Conservation (phyloP, 2,329 filamentous ascomycete genomes). For the Apiospora pterosperma region DNA sequence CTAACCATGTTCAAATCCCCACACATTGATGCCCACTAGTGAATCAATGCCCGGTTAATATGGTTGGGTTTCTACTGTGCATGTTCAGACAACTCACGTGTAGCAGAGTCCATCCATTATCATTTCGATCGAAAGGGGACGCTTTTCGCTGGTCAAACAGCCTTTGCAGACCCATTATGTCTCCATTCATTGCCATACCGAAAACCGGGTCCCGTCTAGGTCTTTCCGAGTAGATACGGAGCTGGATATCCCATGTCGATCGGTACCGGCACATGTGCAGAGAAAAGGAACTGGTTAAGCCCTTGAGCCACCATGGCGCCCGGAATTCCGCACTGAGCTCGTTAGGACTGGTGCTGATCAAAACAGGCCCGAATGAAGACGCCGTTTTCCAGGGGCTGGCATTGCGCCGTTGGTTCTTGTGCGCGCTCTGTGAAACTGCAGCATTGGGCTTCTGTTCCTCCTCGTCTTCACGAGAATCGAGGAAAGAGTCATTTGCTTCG, state of each 20-base stretch:
- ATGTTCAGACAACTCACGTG: neutral
- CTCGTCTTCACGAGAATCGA: neutral
- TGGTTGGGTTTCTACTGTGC: too few relatives aligned
- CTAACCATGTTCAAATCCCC: neutral
- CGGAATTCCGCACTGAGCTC: neutral
- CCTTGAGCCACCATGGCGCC: neutral
- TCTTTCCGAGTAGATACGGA: neutral
- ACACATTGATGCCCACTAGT: neutral
- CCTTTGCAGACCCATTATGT: neutral
- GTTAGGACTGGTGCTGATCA: neutral
- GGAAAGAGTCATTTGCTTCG: neutral
- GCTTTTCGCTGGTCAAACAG: neutral
- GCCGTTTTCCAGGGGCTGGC: neutral
- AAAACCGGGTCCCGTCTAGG: neutral
- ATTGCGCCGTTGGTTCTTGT: too few relatives aligned
- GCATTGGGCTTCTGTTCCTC: too few relatives aligned
- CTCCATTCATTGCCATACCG: accelerated
- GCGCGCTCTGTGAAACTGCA: neutral
- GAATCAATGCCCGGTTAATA: neutral
- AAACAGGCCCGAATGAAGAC: neutral
- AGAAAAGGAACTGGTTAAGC: neutral
- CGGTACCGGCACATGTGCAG: neutral
- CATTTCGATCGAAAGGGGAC: neutral
- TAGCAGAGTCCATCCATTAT: neutral
- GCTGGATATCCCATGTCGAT: neutral